Base-by-base conservation (phyloP, 805 yeast genomes). In the Yarrowia osloensis region DNA sequence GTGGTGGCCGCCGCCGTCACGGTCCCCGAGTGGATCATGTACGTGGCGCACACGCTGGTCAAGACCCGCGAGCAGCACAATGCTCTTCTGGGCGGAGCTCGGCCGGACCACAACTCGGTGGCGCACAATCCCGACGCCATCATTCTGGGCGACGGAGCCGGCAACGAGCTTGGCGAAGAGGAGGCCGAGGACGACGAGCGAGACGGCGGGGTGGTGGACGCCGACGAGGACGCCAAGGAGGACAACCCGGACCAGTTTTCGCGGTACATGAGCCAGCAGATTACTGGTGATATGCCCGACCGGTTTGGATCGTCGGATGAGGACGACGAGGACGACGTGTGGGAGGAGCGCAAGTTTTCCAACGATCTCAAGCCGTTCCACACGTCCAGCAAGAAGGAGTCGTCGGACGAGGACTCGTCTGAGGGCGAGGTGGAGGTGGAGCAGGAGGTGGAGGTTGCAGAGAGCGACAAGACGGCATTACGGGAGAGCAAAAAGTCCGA, bases 31-130 rank as follows among this genome's bases (percentile, higher is more conserved):
- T 93, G 98, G 98, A 86, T 85, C 65, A 82, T 85, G 55, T 95
- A 94, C 76, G 96, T 91, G 9, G 88, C 88, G 68, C 88, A 89
- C 68, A 88, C 91, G 0, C 81, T 95, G 69, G 90, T 89, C 69
- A 96, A 91, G 73, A 91, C 96, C 2, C 84, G 67, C 71, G 96
- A 92, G 75, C 93, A 92, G 78, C 95, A 95, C 77, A 95, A 94
- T 77, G 92, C 97, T 12, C 89, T 94, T 35, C 81, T 95, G 49
- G 99, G 99, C 22, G 96, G 94, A n/a, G 85, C 81, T 63, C 82
- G 81, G 24, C 87, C 83, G 22, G 80, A 76, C 55, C 77, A 73
- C 63, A 78, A 72, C 26, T 82, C 78, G 62, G 79, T 74, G 15
- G 75, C 70, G n/a, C 44, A 67, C 39, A 72, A 69, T 35, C 65